Base-by-base conservation (phyloP, 2,329 filamentous ascomycete species). In the Neoarthrinium moseri region DNA sequence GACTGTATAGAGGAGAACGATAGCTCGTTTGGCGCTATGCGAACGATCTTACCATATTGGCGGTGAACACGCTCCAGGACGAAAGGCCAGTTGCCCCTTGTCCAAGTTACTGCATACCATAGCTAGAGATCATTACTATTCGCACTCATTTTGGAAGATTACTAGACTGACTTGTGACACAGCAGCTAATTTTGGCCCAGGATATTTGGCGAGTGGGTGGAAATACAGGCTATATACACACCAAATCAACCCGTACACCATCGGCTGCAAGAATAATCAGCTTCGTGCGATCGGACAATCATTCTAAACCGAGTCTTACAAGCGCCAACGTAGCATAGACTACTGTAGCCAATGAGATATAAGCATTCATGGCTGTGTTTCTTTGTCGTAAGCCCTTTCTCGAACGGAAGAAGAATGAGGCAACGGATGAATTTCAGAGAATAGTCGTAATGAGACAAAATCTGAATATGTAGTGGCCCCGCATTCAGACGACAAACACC, bases 1-100 rank as follows among this genome's bases (percentile, higher is more conserved):
- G 66, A 64, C 15, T 59, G 53, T 6, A 60, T 39, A 62, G 65
- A 47, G 40, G 57, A 61, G 55, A 70, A 74, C 2, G 68, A 66
- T 13, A 76, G 57, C 48, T 73, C 66, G 36, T 69, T 60, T 0
- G 72, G 72, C 3, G 61, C 62, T 22, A 70, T 51, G 6, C 73
- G 69, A 12, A 76, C 66, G 2, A 75, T 60, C 2, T 58, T 55
- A 6, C 71, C 71, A 43, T 69, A 69, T 35, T 61, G 24, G 5
- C 42, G 41, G 24, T 59, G 54, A 12, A 54, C 26, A 8, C 50
- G 43, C 5, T 23, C 6, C 6, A 52, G 18, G 20, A 48, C 44
- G n/a, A 47, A 53, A 15, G 49, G 45, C 6, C 50, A 44, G 12
- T 47, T 43, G 4, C 45, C 50, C 22, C 34, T 47, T 4, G 26